These are phyloP conservation scores for Oemleria cerasiformis DNA, from an alignment of 306 rosid genomes.

Conservation along the genomic window DNA sequence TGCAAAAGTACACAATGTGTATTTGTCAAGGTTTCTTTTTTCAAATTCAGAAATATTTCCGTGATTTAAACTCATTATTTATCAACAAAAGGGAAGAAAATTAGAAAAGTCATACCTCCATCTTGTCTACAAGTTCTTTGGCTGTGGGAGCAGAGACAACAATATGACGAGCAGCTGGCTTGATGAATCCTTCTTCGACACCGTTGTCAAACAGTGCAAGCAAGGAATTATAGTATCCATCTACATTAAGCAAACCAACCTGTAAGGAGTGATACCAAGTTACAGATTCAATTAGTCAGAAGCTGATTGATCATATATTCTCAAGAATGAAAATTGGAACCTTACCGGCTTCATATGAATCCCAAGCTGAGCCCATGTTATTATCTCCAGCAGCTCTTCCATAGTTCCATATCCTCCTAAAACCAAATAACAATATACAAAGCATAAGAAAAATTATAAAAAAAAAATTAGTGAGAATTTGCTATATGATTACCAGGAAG, in stretches of 20 bases:
- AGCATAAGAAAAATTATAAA: no score
- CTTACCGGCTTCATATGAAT: conserved; percentile 86
- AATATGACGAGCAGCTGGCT: conserved; percentile 73
- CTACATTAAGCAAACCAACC: conserved; percentile 93
- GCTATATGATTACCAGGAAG: conserved; percentile 68
- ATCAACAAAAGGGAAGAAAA: conserved; percentile 9
- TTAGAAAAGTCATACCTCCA: conserved; percentile 58
- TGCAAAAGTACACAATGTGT: conserved; percentile 33
- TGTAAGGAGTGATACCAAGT: conserved; percentile 33
- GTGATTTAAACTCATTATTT: not conserved
- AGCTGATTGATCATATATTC: conserved; percentile 10
- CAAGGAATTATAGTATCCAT: conserved; percentile 85
- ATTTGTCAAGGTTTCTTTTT: not conserved
- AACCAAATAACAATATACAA: conserved; percentile 7
- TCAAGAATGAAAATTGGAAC: conserved; percentile 12
- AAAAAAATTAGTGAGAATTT: conserved; percentile 18
- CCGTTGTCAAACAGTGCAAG: conserved; percentile 93
- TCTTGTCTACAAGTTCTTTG: conserved; percentile 71
- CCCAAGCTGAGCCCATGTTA: conserved; percentile 96
- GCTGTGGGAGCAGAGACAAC: conserved; percentile 83
- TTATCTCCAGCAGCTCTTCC: conserved; percentile 95
- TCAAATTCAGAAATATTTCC: not conserved
- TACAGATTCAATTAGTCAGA: conserved; percentile 8
- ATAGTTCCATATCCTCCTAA: conserved; percentile 97
- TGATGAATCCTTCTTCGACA: conserved; percentile 88